Conservation (phyloP, 257 asterid genomes). For the Capsicum pubescens region DNA sequence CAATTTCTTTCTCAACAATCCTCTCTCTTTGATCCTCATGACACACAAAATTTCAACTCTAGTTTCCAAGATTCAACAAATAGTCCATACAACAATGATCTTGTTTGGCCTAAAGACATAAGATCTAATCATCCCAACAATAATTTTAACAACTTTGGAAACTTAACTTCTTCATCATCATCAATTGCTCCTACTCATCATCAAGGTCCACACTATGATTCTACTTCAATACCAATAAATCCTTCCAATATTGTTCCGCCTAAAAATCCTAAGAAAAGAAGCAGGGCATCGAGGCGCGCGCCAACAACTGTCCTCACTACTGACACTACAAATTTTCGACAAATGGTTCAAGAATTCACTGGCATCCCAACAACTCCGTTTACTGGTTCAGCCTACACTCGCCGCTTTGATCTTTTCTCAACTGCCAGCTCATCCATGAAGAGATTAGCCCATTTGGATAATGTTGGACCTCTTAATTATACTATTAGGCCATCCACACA, state of each 20-base stretch:
- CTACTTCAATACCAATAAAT: background rate
- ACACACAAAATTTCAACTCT: constrained; percentile 26
- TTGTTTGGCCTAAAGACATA: background rate
- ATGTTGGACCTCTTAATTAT: constrained; percentile 44
- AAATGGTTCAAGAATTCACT: constrained; percentile 40
- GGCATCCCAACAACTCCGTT: constrained; percentile 36
- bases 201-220: background rate
- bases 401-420: constrained; percentile 34
- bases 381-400: constrained; percentile 24
- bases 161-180: constrained; percentile 6
- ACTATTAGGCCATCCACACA: constrained; percentile 60
- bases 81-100: constrained; percentile 12
- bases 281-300: constrained; percentile 37
- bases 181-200: background rate
- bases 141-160: constrained; percentile 21
- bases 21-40: constrained; percentile 11
- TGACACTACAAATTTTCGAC: constrained; percentile 36
- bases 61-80: constrained; percentile 14
- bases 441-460: constrained; percentile 47
- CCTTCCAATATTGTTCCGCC: constrained; percentile 4
- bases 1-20: constrained; percentile 10
- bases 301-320: constrained; percentile 37
- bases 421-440: constrained; percentile 38
- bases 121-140: constrained; percentile 13
- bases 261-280: constrained; percentile 33